phyloP scores from a whole-genome alignment of 1,139 yeast species.

The Saccharomyces hybrid region DNA sequence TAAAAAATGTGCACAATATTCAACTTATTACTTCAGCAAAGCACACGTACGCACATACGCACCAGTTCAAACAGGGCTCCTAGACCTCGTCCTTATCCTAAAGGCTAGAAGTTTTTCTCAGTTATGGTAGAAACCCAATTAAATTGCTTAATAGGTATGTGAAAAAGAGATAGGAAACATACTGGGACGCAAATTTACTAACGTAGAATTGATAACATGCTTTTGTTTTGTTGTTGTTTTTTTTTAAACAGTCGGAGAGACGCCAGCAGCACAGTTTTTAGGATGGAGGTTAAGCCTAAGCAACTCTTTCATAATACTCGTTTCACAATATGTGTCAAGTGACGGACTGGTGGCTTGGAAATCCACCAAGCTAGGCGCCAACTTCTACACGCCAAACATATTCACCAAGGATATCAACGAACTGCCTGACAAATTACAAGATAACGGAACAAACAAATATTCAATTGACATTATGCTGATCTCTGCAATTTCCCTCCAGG shows the following conservation, averaged over 20 bases:
- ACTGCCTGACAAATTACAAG: constrained; percentile 8
- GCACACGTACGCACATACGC: neutral
- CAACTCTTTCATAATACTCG: constrained; percentile 19
- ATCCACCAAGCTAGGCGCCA: constrained; percentile 23
- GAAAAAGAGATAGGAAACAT: neutral
- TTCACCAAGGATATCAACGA: constrained; percentile 18
- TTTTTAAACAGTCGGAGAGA: constrained; percentile 20
- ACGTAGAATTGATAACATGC: neutral
- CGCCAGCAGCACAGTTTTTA: constrained; percentile 24
- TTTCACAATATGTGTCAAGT: constrained; percentile 21
- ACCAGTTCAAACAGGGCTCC: neutral
- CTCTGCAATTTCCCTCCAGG: constrained; percentile 21
- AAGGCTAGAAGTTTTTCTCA: neutral
- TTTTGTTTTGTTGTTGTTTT: neutral
- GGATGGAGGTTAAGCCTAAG: constrained; percentile 27
- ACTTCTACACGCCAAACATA: constrained; percentile 24
- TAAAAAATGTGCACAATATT: neutral
- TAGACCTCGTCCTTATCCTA: neutral
- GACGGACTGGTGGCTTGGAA: constrained; percentile 28
- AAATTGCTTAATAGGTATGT: neutral
- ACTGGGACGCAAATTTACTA: neutral
- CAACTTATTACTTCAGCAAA: no score
- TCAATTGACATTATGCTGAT: constrained; percentile 18
- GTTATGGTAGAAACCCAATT: neutral
- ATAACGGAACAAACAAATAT: constrained; percentile 9